These are phyloP conservation scores for Trametes cinnabarina DNA, from an alignment of 768 basidiomycete genomes.

Conservation along the genomic window DNA sequence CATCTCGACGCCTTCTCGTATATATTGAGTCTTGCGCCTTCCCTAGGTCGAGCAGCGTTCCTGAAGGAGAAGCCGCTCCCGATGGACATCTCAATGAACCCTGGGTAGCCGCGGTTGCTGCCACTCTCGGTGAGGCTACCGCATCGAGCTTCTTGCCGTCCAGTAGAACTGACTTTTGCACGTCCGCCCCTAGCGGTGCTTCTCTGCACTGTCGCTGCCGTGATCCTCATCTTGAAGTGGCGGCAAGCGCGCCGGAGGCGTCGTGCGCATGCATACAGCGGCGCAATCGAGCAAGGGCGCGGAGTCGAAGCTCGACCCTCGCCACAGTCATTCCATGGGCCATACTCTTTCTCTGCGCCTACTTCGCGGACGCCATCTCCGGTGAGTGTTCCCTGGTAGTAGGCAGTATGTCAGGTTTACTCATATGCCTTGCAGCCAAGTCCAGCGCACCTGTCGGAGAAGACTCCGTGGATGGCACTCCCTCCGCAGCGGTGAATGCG, in stretches of 20 bases:
- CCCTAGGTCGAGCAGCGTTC: background rate
- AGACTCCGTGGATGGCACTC: constrained; percentile 1
- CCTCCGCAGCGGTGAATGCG: constrained; percentile 15
- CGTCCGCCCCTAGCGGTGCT: constrained; percentile 7
- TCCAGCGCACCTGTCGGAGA: constrained; percentile 9
- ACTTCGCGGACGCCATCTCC: constrained; percentile 9
- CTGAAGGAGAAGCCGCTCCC: constrained; percentile 6
- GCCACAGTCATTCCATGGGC: constrained; percentile 3
- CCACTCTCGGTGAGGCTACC: constrained; percentile 23
- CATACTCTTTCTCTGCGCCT: constrained; percentile 9
- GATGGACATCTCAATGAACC: constrained; percentile 25
- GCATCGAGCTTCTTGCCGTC: background rate
- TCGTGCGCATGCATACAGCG: background rate
- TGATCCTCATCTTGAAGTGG: constrained; percentile 10
- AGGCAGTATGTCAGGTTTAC: too few species aligned
- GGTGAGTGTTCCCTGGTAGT: background rate
- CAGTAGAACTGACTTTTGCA: background rate
- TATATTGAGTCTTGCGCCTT: background rate
- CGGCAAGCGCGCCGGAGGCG: constrained; percentile 12
- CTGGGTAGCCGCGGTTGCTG: constrained; percentile 32
- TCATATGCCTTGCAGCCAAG: background rate
- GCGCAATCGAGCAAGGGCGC: background rate
- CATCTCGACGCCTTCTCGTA: background rate
- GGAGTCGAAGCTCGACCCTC: background rate
- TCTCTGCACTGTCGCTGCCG: constrained; percentile 2